Conservation (phyloP, 2,329 filamentous ascomycete species). For the Fusarium nisikadoi region DNA sequence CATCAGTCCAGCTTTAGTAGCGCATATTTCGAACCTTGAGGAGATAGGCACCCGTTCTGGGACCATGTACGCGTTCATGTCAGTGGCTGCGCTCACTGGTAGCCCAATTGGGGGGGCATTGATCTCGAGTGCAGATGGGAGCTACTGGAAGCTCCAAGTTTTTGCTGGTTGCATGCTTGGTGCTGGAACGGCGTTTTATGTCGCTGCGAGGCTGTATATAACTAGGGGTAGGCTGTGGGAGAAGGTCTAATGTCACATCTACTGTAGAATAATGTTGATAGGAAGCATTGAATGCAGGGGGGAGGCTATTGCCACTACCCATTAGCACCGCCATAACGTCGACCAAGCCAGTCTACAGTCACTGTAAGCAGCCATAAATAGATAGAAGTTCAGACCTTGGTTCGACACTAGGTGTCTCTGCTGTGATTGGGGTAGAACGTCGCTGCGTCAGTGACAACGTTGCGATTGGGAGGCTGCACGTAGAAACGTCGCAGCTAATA, state of each 20-base stretch:
- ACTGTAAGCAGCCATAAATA: not conserved
- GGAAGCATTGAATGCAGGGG: not conserved
- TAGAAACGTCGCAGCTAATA: not conserved
- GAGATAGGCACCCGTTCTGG: not conserved
- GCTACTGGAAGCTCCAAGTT: not conserved
- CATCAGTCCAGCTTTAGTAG: not conserved
- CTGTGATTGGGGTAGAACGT: not conserved
- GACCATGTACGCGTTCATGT: not conserved
- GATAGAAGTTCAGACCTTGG: not conserved
- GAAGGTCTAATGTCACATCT: not conserved
- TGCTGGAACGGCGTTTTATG: not conserved
- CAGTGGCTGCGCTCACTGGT: not conserved
- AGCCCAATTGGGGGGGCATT: not conserved
- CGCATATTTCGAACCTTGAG: not conserved
- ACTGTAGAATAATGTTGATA: not conserved
- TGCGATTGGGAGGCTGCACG: not conserved
- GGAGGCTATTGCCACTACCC: not conserved
- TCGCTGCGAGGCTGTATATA: not conserved
- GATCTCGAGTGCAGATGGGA: not conserved
- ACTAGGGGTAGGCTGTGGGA: not conserved
- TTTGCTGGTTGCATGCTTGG: not conserved
- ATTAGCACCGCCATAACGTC: not conserved
- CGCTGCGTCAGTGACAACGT: not conserved
- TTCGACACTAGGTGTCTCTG: not conserved
- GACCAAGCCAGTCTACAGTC: not conserved